Conservation (phyloP, 768 basidiomycete species). For the Rhodosporidiobolus odoratus region DNA sequence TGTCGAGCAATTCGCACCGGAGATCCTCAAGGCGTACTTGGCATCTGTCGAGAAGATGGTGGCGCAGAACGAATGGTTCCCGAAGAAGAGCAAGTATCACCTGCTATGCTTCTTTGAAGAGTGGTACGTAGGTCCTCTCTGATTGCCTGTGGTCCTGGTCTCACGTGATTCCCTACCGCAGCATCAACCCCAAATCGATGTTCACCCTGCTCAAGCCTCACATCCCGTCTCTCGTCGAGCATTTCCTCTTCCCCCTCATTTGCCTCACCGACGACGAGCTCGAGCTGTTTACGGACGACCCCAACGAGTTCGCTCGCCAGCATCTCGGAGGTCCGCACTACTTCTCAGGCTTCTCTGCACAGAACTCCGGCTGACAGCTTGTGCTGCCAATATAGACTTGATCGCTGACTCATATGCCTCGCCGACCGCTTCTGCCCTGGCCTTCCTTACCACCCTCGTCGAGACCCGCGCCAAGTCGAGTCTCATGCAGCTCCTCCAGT, state of each 20-base stretch:
- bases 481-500: conserved; percentile 70
- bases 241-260: conserved; percentile 79
- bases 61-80: conserved; percentile 63
- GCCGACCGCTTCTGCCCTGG: conserved; percentile 66
- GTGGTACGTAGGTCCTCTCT: conserved; percentile 57
- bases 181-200: conserved; percentile 87
- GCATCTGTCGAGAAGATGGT: conserved; percentile 65
- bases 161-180: conserved; percentile 42
- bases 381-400: conserved; percentile 56
- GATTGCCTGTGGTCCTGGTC: not conserved
- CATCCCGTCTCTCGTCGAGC: conserved; percentile 67
- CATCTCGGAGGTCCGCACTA: conserved; percentile 59
- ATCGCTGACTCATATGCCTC: conserved; percentile 73
- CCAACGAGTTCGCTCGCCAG: conserved; percentile 71
- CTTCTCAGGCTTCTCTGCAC: not conserved
- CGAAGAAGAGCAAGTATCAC: conserved; percentile 73
- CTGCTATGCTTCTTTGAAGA: conserved; percentile 81
- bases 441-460: conserved; percentile 69
- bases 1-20: conserved; percentile 90
- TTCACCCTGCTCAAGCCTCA: conserved; percentile 84
- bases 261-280: conserved; percentile 66
- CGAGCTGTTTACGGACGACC: conserved; percentile 72
- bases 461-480: conserved; percentile 74
- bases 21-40: conserved; percentile 76
- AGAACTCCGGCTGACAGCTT: too few species aligned